Evolutionary conservation across 108 stramenopile genomes (phyloP).

Genomic region (Phaeodactylum tricornutum): DNA sequence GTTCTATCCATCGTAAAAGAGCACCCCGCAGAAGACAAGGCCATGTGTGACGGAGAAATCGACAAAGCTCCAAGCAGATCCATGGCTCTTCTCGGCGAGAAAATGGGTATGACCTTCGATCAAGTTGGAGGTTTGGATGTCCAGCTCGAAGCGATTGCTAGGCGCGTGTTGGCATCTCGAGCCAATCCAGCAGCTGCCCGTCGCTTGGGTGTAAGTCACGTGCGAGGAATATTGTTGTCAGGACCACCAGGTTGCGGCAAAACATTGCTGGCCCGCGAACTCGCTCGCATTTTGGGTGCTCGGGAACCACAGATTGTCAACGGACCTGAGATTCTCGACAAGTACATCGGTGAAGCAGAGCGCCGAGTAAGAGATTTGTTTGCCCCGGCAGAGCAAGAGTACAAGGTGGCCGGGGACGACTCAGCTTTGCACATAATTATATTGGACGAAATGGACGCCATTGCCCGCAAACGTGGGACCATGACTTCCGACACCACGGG

Average conservation of each 20-base stretch:
- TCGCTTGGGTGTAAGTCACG: conserved; percentile 77
- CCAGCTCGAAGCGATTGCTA: conserved; percentile 70
- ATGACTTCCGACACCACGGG: conserved; percentile 52
- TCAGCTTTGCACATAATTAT: conserved; percentile 78
- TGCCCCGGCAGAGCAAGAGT: conserved; percentile 53
- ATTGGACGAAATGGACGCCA: conserved; percentile 86
- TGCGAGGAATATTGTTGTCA: conserved; percentile 67
- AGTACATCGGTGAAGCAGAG: conserved; percentile 75
- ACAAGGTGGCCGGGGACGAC: conserved; percentile 46
- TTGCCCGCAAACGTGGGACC: conserved; percentile 70
- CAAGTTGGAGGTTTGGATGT: conserved; percentile 69
- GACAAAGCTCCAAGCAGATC: background rate
- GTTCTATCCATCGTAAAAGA: background rate
- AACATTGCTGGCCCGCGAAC: conserved; percentile 85
- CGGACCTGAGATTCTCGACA: conserved; percentile 55
- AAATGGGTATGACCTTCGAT: conserved; percentile 65
- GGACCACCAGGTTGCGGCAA: conserved; percentile 83
- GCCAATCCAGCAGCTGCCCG: conserved; percentile 84
- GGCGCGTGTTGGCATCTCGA: conserved; percentile 69
- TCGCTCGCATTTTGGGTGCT: conserved; percentile 81
- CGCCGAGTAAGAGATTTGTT: conserved; percentile 62
- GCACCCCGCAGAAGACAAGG: conserved; percentile 4
- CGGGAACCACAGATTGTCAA: conserved; percentile 93
- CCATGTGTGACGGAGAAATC: background rate
- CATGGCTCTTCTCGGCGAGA: conserved; percentile 27